Evolutionary conservation across 2,329 filamentous ascomycete species (phyloP).

Genomic region (Trichophyton verrucosum): DNA sequence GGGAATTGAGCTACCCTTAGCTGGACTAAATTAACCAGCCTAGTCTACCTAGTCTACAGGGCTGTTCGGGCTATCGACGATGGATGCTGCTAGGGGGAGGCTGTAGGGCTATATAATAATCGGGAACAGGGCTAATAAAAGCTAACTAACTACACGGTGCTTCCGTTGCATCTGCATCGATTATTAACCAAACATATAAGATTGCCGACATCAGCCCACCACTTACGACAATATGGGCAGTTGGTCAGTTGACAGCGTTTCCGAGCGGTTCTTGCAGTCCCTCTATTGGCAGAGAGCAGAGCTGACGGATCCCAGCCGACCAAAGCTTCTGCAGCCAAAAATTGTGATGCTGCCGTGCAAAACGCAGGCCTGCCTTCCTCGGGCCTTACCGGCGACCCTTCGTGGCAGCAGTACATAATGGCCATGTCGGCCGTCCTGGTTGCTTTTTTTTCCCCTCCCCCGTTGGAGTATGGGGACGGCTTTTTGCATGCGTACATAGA

Average conservation of each 20-base stretch:
- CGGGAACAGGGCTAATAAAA: too few species aligned
- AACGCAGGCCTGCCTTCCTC: neutral
- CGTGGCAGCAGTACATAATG: neutral
- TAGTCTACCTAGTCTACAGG: neutral
- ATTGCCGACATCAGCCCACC: too few species aligned
- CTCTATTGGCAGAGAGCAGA: neutral
- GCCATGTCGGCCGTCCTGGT: neutral
- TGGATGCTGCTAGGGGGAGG: too few species aligned
- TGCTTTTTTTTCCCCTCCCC: too few species aligned
- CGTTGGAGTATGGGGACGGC: too few species aligned
- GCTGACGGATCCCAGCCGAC: neutral
- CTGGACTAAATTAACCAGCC: neutral
- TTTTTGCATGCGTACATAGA: too few species aligned
- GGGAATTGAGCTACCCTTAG: neutral
- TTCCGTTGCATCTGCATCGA: too few species aligned
- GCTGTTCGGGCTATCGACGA: neutral
- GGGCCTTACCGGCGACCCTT: neutral
- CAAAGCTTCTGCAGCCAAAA: neutral
- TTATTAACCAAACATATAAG: too few species aligned
- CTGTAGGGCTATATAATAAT: too few species aligned
- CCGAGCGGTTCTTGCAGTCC: neutral
- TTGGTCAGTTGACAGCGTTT: neutral
- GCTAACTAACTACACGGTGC: too few species aligned
- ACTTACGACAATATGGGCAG: neutral
- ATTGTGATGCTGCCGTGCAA: neutral